phyloP scores from a whole-genome alignment of 805 yeast genomes.

The Candida sonorensis region DNA sequence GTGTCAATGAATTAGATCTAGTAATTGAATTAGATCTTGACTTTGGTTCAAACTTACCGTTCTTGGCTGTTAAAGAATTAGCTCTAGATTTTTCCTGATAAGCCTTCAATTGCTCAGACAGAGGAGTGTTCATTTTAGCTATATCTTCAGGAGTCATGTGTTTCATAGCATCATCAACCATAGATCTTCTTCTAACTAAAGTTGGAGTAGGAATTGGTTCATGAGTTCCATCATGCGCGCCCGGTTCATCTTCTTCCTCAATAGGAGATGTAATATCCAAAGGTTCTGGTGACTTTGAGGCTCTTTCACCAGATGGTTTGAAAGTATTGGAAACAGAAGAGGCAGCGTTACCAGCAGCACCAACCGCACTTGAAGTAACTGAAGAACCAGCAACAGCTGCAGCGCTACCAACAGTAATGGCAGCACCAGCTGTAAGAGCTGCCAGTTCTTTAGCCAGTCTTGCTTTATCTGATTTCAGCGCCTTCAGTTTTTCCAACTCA shows the following conservation, averaged over 20 bases:
- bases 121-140: constrained; percentile 24
- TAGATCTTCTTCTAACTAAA: constrained; percentile 20
- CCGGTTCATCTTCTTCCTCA: too few species aligned
- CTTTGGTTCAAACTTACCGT: constrained; percentile 26
- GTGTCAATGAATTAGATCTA: constrained; percentile 13
- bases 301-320: constrained; percentile 10
- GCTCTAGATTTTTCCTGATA: constrained; percentile 29
- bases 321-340: constrained; percentile 17
- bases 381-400: constrained; percentile 19
- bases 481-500: constrained; percentile 33
- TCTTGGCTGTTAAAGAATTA: constrained; percentile 40
- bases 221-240: too few species aligned
- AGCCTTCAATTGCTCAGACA: constrained; percentile 20
- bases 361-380: constrained; percentile 14
- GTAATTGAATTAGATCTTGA: constrained; percentile 20
- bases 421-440: constrained; percentile 24
- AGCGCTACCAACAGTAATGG: constrained; percentile 15
- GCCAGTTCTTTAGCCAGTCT: constrained; percentile 26
- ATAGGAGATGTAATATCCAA: constrained; percentile 26
- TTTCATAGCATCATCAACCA: constrained; percentile 27
- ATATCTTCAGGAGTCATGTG: constrained; percentile 21
- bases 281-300: constrained; percentile 4
- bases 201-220: too few species aligned
- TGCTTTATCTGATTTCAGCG: constrained; percentile 34
- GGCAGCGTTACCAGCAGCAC: constrained; percentile 23